phyloP scores from a whole-genome alignment of 2,329 filamentous ascomycete genomes.

The Xylogone sp. region DNA sequence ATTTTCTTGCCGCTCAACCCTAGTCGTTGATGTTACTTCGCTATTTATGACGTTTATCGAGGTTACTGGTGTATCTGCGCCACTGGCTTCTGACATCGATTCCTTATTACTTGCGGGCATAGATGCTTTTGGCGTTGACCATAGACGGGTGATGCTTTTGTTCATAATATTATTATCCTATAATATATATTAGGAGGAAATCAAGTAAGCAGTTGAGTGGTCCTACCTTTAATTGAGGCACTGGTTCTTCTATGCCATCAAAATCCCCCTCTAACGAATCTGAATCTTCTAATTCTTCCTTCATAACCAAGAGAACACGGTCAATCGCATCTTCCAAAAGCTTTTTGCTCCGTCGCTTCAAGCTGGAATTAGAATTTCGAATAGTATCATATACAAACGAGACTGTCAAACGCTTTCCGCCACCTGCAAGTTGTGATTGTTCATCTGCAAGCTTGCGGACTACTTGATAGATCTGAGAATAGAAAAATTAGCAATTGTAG shows the following conservation, averaged over 20 bases:
- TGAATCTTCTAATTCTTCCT: slow-evolving; percentile 49
- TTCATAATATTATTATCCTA: slow-evolving; percentile 62
- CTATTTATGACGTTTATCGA: slow-evolving; percentile 20
- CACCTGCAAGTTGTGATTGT: slow-evolving; percentile 47
- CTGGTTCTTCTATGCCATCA: slow-evolving; percentile 38
- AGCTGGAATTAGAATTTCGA: slow-evolving; percentile 78
- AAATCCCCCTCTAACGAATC: slow-evolving; percentile 47
- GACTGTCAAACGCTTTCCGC: slow-evolving; percentile 48
- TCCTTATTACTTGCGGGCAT: slow-evolving; percentile 16
- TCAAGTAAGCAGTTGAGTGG: slow-evolving; percentile 2
- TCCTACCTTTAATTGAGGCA: slow-evolving; percentile 23
- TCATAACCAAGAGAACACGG: slow-evolving; percentile 70
- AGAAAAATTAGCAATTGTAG: slow-evolving; percentile 8
- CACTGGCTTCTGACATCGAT: slow-evolving; percentile 14
- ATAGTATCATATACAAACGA: slow-evolving; percentile 72
- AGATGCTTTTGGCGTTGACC: slow-evolving; percentile 38
- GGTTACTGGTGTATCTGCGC: slow-evolving; percentile 13
- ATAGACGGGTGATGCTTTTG: slow-evolving; percentile 57
- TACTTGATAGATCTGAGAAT: slow-evolving; percentile 66
- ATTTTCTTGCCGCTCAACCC: slow-evolving; percentile 52
- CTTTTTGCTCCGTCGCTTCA: slow-evolving; percentile 78
- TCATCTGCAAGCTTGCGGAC: slow-evolving; percentile 73
- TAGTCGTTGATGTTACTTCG: slow-evolving; percentile 21
- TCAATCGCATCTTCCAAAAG: slow-evolving; percentile 83
- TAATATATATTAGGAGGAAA: not conserved